Conservation (phyloP, 2,329 filamentous ascomycete species). For the Hypoxylon sp. region DNA sequence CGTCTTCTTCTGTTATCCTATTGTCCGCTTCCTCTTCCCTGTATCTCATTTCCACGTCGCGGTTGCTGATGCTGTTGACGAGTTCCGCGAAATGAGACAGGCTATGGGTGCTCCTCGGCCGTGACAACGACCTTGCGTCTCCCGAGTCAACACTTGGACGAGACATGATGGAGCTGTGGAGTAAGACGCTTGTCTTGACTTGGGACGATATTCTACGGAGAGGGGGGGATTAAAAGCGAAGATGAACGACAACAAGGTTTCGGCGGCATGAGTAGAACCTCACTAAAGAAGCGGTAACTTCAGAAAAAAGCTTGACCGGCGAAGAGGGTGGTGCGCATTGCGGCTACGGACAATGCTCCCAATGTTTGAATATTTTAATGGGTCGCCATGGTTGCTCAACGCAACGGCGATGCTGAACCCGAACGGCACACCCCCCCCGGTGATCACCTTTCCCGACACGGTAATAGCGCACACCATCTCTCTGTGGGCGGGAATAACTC, state of each 20-base stretch:
- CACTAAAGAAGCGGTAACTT: conserved; percentile 4
- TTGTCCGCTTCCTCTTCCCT: conserved; percentile 57
- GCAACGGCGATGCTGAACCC: conserved; percentile 33
- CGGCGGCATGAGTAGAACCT: background rate
- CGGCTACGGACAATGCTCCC: conserved; percentile 23
- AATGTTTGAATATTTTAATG: conserved; percentile 30
- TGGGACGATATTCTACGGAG: background rate
- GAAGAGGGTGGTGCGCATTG: background rate
- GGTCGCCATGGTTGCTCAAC: conserved; percentile 15
- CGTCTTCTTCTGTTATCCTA: conserved; percentile 33
- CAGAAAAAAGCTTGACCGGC: conserved; percentile 14
- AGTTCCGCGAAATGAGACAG: conserved; percentile 40
- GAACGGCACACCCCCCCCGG: conserved; percentile 25
- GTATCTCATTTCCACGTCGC: conserved; percentile 57
- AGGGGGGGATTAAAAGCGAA: background rate
- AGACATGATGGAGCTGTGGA: conserved; percentile 20
- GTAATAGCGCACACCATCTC: conserved; percentile 12
- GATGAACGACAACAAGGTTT: background rate
- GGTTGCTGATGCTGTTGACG: conserved; percentile 52
- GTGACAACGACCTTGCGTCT: conserved; percentile 17
- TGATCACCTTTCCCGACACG: conserved; percentile 28
- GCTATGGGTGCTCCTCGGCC: conserved; percentile 16
- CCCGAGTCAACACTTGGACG: conserved; percentile 3
- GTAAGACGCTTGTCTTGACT: background rate
- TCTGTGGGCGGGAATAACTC: conserved; percentile 19